Percentiles rank a stretch among this genome's conserved stretches.
These are phyloP conservation scores for Venustampulla echinocandica DNA, from an alignment of 495 filamentous ascomycete genomes.

Conservation along the genomic window DNA sequence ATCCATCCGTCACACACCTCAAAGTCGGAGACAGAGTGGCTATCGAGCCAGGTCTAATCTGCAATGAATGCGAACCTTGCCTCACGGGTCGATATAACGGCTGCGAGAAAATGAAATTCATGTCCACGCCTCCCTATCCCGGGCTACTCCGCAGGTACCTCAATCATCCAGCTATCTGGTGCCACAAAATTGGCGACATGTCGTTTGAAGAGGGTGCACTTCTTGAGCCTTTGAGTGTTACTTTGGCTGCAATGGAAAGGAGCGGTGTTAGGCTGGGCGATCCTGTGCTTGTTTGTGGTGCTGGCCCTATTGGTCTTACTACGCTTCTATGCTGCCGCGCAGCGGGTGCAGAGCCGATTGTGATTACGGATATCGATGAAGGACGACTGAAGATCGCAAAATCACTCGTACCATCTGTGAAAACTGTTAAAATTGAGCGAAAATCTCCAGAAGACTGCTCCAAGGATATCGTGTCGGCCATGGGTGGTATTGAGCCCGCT, in stretches of 20 bases:
- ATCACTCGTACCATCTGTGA: conserved; percentile 59
- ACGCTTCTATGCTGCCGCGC: conserved; percentile 72
- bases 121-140: conserved; percentile 46
- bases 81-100: conserved; percentile 43
- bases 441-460: conserved; percentile 59
- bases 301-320: conserved; percentile 83
- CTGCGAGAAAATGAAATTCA: conserved; percentile 41
- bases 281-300: conserved; percentile 76
- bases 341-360: conserved; percentile 74
- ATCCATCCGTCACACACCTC: conserved; percentile 56
- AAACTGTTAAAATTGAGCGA: conserved; percentile 68
- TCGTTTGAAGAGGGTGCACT: conserved; percentile 81
- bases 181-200: conserved; percentile 86
- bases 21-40: conserved; percentile 65
- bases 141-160: conserved; percentile 86
- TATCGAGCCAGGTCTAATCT: conserved; percentile 46
- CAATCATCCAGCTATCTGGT: conserved; percentile 85
- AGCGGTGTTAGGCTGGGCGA: conserved; percentile 71
- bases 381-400: conserved; percentile 74
- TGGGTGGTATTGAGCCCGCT: conserved; percentile 59
- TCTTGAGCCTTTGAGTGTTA: conserved; percentile 78
- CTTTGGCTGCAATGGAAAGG: conserved; percentile 74
- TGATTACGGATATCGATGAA: conserved; percentile 89
- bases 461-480: conserved; percentile 51
- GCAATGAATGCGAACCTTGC: conserved; percentile 40